Evolutionary conservation across 2,329 filamentous ascomycete species (phyloP), one percentile per base, ranked within the genome.

Genomic region (Talaromyces funiculosus): DNA sequence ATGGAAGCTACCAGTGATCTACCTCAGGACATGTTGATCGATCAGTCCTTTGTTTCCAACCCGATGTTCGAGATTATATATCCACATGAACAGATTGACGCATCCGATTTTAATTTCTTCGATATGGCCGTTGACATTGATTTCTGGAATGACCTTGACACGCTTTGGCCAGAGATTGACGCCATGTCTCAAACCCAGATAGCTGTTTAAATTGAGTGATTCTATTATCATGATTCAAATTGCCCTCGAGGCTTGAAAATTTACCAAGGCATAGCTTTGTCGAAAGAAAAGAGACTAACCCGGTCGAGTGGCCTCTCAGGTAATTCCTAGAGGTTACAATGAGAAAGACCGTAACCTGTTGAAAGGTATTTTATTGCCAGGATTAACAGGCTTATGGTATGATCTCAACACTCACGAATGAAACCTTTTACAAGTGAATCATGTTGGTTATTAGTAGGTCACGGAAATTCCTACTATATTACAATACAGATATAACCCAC

Each of bases 121-220:
- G 61, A 64, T n/a, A 63, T 63, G 61, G 63, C 63, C 7, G 43
- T 60, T 51, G 61, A 64, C 40, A 45, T 64, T 40, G 63, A 64
- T 60, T 64, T 64, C 24, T 64, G 63, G 63, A 63, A 61, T 51
- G 58, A 57, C 47, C 40, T 57, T 18, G 61, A 54, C 10, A 51
- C 51, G 2, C 42, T 64, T 16, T 64, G 58, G 58, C 63, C 61
- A 1, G 63, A 61, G 22, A 31, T 45, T 60, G 64, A 66, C 31
- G 20, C 9, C n/a, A 3, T 57, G 26, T 22, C 40, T 31, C 54
- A 57, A 9, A n/a, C n/a, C 40, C 47, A 33, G 14, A 9, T 45
- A 26, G 3, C 42, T 26, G 42, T 45, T 7, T 16, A 24, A 16
- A 45, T 16, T 24, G 5, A 45, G 2, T 42, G 18, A 7, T 24